These are phyloP conservation scores for Protea cynaroides DNA, from an alignment of 164 flowering plant species.

Conservation along the genomic window DNA sequence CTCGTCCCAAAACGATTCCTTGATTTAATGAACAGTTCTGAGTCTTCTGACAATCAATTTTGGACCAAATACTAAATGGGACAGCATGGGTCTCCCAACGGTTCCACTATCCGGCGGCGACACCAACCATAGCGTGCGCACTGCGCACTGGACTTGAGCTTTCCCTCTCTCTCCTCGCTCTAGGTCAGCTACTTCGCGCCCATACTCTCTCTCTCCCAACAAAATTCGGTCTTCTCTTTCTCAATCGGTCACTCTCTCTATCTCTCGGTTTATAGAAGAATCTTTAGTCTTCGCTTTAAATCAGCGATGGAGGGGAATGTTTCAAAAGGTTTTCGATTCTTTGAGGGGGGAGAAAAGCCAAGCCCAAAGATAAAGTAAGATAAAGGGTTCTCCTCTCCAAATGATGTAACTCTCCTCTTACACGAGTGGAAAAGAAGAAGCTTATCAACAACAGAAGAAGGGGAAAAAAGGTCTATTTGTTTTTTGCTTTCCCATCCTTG, in stretches of 20 bases:
- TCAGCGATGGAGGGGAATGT: conserved; percentile 21
- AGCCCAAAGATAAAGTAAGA: too few species aligned
- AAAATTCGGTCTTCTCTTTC: neutral
- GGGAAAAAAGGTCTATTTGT: too few species aligned
- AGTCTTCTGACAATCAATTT: too few species aligned
- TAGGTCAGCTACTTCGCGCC: neutral
- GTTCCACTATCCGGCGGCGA: conserved; percentile 1
- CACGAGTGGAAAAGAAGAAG: too few species aligned
- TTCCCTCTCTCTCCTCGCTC: neutral
- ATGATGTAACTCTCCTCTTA: too few species aligned
- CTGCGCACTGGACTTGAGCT: neutral
- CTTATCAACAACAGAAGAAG: too few species aligned
- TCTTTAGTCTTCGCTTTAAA: conserved; percentile 6
- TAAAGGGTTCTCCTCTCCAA: too few species aligned
- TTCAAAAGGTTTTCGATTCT: conserved; percentile 11
- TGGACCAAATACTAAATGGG: too few species aligned
- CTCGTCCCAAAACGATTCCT: too few species aligned
- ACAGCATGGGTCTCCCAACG: too few species aligned
- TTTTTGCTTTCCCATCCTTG: too few species aligned
- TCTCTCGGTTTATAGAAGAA: neutral
- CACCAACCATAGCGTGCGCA: neutral
- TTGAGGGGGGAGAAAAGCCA: conserved; percentile 7
- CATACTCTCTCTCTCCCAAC: neutral
- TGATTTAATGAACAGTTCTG: too few species aligned
- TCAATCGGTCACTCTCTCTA: neutral